Base-by-base conservation (phyloP, 1,139 yeast species). In the Debaryomyces nepalensis region DNA sequence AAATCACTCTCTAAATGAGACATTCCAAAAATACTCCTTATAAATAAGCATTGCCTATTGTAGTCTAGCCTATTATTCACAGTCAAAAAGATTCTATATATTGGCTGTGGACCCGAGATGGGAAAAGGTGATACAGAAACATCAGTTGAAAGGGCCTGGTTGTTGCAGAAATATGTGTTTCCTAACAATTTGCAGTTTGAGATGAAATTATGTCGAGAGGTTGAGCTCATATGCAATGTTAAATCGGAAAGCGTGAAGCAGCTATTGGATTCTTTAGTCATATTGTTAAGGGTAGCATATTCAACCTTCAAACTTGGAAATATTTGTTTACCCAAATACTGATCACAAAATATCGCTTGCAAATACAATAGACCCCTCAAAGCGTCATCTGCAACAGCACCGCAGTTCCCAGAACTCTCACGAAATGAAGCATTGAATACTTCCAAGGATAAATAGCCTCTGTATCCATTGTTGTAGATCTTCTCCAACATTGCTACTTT, bases 341-440 rank as follows among this genome's bases (percentile, higher is more conserved):
- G 15, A 19, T 26, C 15, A 24, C 31, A 16, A 23, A 29, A 39
- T 10, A 30, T 26, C 6, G 27, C 29, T 37, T 47, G 49, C 16
- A 47, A 41, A 19, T 35, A 41, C 4, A 43, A 20, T 11, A 47
- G 27, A 11, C 47, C 39, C 33, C 50, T 37, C 14, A 47, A 32
- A 5, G 43, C 50, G 37, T 47, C 50, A 27, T 47, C 49, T 6
- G 49, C 44, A 5, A 45, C 29, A n/a, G n/a, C 20, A 5, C 16
- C 21, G 16, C 31, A 34, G 9, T 9, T 8, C 4, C 24, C 24
- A 2, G 30, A 10, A 7, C 11, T 33, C 9, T 39, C 37, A 20
- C 41, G 37, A 24, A 43, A 42, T 8, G 44, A 41, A n/a, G 36
- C 29, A 37, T 47, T 47, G 36, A 47, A 46, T 4, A 47, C 49